These are phyloP conservation scores for Vararia minispora DNA, from an alignment of 768 basidiomycete genomes.

Conservation along the genomic window DNA sequence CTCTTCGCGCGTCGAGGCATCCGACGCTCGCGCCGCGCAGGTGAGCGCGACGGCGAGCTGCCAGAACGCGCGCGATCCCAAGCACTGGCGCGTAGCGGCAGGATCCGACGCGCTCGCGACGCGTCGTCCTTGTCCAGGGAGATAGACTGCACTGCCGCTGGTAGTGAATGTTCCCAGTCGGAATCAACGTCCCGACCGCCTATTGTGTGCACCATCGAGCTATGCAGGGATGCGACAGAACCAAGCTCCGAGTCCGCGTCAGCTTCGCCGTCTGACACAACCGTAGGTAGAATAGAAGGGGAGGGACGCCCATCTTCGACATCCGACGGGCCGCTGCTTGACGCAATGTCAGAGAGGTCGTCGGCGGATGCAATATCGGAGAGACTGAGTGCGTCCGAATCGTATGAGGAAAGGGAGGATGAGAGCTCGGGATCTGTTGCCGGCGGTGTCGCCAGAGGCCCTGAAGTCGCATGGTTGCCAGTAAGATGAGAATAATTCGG, in stretches of 20 bases:
- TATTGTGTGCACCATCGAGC: conserved; percentile 17
- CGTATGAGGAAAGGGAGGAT: conserved; percentile 37
- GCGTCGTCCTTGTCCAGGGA: conserved; percentile 21
- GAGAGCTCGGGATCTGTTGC: conserved; percentile 54
- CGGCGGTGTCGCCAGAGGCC: conserved; percentile 57
- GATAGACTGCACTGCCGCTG: conserved; percentile 18
- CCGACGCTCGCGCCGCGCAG: conserved; percentile 27
- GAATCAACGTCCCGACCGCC: conserved; percentile 14
- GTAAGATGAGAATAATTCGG: too few species aligned
- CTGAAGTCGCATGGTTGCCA: too few species aligned
- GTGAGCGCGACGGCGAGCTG: conserved; percentile 48
- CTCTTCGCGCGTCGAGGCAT: conserved; percentile 9
- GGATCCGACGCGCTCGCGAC: conserved; percentile 16
- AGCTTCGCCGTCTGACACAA: conserved; percentile 22
- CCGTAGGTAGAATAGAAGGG: too few species aligned
- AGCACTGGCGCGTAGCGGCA: conserved; percentile 19
- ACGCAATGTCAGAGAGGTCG: conserved; percentile 15
- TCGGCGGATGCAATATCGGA: conserved; percentile 18
- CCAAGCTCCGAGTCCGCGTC: conserved; percentile 16
- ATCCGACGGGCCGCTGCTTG: conserved; percentile 19
- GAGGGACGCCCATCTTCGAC: conserved; percentile 14
- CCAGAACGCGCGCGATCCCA: conserved; percentile 25
- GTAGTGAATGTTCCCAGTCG: conserved; percentile 6
- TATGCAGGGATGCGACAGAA: conserved; percentile 6
- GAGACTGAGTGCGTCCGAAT: conserved; percentile 32